phyloP scores from a whole-genome alignment of 1,139 yeast species.

The Tardiomyces digboiensis region DNA sequence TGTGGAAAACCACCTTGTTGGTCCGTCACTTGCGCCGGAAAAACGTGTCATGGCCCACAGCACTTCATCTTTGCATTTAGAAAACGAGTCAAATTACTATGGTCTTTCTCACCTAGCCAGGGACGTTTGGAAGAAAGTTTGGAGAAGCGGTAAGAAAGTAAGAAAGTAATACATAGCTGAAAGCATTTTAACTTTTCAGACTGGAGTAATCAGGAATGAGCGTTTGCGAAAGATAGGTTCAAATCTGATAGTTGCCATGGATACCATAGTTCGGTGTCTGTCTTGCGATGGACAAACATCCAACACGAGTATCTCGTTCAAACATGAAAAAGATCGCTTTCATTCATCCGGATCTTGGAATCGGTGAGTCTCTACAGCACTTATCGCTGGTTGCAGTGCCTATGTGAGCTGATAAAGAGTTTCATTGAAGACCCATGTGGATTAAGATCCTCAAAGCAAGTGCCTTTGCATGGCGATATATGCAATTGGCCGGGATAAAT shows the following conservation, averaged over 20 bases:
- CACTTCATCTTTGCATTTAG: constrained; percentile 12
- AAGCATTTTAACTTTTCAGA: too few species aligned
- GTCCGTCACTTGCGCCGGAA: constrained; percentile 7
- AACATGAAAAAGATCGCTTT: constrained; percentile 48
- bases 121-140: constrained; percentile 11
- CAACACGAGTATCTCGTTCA: background rate
- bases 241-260: background rate
- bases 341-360: constrained; percentile 93
- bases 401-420: too few species aligned
- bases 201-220: too few species aligned
- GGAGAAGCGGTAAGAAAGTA: background rate
- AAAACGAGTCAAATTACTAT: constrained; percentile 20
- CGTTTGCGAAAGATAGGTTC: too few species aligned
- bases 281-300: background rate
- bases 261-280: background rate
- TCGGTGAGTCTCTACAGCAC: too few species aligned
- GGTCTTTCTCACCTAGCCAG: constrained; percentile 18
- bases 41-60: constrained; percentile 9
- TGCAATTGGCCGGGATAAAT: too few species aligned
- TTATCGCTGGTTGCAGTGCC: too few species aligned
- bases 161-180: too few species aligned
- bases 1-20: constrained; percentile 10
- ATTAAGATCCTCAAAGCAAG: too few species aligned
- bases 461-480: too few species aligned
- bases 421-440: too few species aligned